These are phyloP conservation scores for Kwoniella pini DNA, from an alignment of 768 basidiomycete genomes.

Conservation along the genomic window DNA sequence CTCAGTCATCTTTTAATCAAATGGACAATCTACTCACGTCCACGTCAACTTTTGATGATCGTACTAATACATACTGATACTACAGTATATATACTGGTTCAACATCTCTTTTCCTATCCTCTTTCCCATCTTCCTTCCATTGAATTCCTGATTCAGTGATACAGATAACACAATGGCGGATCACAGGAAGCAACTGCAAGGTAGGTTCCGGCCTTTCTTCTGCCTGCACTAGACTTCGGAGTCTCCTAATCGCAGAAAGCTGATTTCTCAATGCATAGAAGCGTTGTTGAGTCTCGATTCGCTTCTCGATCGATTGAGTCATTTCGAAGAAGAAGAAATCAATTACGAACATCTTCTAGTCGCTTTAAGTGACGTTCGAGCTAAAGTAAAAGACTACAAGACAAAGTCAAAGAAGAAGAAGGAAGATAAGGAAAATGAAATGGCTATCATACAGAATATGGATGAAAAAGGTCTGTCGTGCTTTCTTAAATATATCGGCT, in stretches of 20 bases:
- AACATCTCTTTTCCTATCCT: no score
- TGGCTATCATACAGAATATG: not conserved
- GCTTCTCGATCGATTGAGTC: no score
- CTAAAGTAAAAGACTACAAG: not conserved
- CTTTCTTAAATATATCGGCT: not conserved
- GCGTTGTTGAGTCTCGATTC: no score
- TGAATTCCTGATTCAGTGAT: not conserved
- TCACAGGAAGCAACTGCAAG: not conserved
- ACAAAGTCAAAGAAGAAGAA: not conserved
- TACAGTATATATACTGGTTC: no score
- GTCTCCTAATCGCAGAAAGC: no score
- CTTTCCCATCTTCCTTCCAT: not conserved
- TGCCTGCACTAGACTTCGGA: not conserved
- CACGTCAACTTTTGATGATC: no score
- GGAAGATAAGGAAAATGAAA: not conserved
- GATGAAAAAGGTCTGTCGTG: not conserved
- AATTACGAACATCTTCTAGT: no score
- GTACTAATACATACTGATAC: no score
- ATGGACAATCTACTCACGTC: no score
- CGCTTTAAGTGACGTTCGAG: not conserved
- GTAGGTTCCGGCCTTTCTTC: not conserved
- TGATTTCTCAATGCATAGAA: no score
- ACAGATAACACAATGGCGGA: not conserved
- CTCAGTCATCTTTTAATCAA: no score
- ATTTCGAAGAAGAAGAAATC: no score